Base-by-base conservation (phyloP, 2,329 filamentous ascomycete species). In the Myriosclerotinia curreyana region DNA sequence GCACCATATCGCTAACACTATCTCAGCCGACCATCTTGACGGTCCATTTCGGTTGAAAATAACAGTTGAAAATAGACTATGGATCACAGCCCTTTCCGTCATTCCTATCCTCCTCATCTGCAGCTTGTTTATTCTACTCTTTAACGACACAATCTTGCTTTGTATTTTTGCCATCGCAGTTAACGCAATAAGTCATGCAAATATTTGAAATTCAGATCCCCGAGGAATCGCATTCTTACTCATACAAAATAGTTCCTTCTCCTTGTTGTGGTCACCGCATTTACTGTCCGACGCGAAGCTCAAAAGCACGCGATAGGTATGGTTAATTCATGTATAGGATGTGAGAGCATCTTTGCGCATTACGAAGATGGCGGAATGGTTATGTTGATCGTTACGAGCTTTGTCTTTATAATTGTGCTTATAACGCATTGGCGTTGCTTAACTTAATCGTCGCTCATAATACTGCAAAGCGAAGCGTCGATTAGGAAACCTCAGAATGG, bases 381-480 rank as follows among this genome's bases (percentile, higher is more conserved):
- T 46, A 20, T 20, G 6, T 46, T 46, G 42, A 9, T 46, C 7
- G n/a, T 2, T 11, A n/a, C 11, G 20, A 9, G 8, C 20, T n/a
- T 7, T 7, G 3, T n/a, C 0, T 46, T 46, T 46, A 3, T 20
- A 8, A 2, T 4, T 46, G 1, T 46, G 3, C 42, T 46, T 11
- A 8, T n/a, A 20, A n/a, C 2, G 0, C n/a, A 7, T 7, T 46
- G 42, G 42, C 11, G 6, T 1, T 1, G 0, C 1, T 3, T 31
- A 31, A 4, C 28, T 31, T 31, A 31, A 31, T 4, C 5, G 6
- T 31, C 4, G 28, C 2, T 5, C 6, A 31, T 31, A 31, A 6
- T 5, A 5, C 28, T 6, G 28, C 28, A 31, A 6, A 31, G 28
- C 28, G 28, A 31, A 31, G 28, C 4, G 28, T 5, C 28, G 28